Percentiles rank a stretch among this genome's conserved stretches.
phyloP scores from a whole-genome alignment of 306 rosid genomes.

The Trifolium repens region DNA sequence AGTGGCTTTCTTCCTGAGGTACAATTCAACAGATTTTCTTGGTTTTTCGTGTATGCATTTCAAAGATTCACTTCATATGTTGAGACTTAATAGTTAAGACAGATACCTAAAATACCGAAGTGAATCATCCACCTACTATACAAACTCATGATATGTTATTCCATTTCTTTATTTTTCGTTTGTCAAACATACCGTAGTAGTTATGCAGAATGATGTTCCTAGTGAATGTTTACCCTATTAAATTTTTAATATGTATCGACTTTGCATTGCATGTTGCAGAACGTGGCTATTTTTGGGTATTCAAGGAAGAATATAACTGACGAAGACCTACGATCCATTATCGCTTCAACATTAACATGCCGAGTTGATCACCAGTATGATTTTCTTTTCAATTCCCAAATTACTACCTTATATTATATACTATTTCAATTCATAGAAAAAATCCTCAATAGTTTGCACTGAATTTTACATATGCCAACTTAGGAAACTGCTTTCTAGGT shows the following conservation, averaged over 20 bases:
- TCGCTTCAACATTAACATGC: conserved; percentile 90
- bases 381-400: conserved; percentile 39
- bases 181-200: background rate
- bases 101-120: background rate
- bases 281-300: conserved; percentile 85
- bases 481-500: conserved; percentile 25
- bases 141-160: conserved; percentile 15
- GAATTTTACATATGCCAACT: conserved; percentile 28
- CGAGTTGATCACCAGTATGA: conserved; percentile 93
- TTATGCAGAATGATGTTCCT: background rate
- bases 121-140: conserved; percentile 4
- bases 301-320: conserved; percentile 82
- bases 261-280: conserved; percentile 62
- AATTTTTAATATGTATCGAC: conserved; percentile 19
- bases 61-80: conserved; percentile 17
- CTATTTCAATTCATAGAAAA: conserved; percentile 15
- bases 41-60: conserved; percentile 11
- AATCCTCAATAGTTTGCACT: conserved; percentile 25
- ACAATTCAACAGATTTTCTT: conserved; percentile 43
- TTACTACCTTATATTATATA: conserved; percentile 2
- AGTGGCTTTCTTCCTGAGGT: conserved; percentile 97
- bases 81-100: background rate
- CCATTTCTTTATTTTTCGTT: background rate
- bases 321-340: conserved; percentile 73
- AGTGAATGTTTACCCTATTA: conserved; percentile 27